Evolutionary conservation across 305 asterid genomes (phyloP).

Genomic region (Andrographis paniculata): DNA sequence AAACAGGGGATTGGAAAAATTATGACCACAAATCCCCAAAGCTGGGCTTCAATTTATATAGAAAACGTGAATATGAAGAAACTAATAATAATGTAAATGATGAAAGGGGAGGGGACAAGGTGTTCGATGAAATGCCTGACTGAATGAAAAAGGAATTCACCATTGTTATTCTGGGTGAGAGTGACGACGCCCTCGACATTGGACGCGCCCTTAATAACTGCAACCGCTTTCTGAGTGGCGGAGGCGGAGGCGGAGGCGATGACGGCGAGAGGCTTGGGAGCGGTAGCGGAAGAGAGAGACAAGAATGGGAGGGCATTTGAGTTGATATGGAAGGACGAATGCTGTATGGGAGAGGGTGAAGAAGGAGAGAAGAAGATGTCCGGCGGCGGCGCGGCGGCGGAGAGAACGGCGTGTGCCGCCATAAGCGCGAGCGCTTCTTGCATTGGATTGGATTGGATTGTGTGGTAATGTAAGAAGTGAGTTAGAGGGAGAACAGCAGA

Average conservation of each 20-base stretch:
- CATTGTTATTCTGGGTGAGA: conserved; percentile 72
- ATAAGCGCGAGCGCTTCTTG: conserved; percentile 2
- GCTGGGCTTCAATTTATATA: neutral
- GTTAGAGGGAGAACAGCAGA: too few relatives aligned
- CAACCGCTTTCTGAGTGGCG: conserved; percentile 79
- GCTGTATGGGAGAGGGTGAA: conserved; percentile 22
- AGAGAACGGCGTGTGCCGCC: conserved; percentile 8
- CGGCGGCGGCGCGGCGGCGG: conserved; percentile 13
- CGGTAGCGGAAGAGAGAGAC: conserved; percentile 35
- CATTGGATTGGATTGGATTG: neutral
- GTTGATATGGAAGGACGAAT: conserved; percentile 40
- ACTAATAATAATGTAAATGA: too few relatives aligned
- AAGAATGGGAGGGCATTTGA: conserved; percentile 34
- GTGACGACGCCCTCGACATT: conserved; percentile 86
- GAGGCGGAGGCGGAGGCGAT: too few relatives aligned
- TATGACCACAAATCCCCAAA: neutral
- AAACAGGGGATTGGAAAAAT: neutral
- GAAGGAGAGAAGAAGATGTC: conserved; percentile 20
- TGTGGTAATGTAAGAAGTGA: too few relatives aligned
- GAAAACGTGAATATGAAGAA: too few relatives aligned
- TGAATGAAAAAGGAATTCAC: conserved; percentile 28
- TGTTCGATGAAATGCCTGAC: conserved; percentile 23
- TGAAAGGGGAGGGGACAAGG: conserved; percentile 5
- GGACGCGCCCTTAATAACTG: conserved; percentile 80
- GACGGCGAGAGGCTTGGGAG: conserved; percentile 56